A percentile compares a stretch with the other conserved stretches of the same genome.
Evolutionary conservation across 2,329 filamentous ascomycete genomes (phyloP).

Genomic region (Arthrinium puccinioides): DNA sequence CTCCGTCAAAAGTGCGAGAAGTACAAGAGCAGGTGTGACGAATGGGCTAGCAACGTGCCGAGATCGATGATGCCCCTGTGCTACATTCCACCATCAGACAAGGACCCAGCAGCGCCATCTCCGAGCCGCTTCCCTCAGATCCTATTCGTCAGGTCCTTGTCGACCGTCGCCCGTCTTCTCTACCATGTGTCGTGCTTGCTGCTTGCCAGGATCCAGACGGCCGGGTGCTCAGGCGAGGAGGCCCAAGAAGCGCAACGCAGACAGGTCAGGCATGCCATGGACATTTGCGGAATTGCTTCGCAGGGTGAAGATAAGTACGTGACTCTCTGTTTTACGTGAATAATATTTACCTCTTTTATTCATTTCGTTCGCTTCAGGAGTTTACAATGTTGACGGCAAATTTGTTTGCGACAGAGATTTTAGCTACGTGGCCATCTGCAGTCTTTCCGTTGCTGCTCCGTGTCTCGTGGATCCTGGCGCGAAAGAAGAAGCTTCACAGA

Average conservation of each 20-base stretch:
- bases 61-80: not conserved
- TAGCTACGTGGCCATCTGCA: not conserved
- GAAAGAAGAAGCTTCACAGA: not conserved
- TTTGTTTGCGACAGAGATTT: not conserved
- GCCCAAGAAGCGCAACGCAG: not conserved
- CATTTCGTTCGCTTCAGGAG: too few relatives aligned
- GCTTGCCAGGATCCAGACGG: not conserved
- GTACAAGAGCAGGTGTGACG: not conserved
- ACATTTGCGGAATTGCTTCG: not conserved
- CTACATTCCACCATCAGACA: not conserved
- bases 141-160: not conserved
- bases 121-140: not conserved
- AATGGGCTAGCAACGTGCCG: not conserved
- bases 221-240: not conserved
- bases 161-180: not conserved
- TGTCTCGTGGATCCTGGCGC: not conserved
- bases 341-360: too few relatives aligned
- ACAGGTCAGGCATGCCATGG: not conserved
- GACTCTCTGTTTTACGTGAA: too few relatives aligned
- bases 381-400: too few relatives aligned
- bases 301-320: not conserved
- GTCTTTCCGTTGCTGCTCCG: not conserved
- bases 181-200: not conserved
- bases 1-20: too few relatives aligned
- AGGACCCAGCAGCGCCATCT: not conserved